Evolutionary conservation across 768 basidiomycete species (phyloP), one percentile per base, ranked within the genome.

Genomic region (Vararia minispora): DNA sequence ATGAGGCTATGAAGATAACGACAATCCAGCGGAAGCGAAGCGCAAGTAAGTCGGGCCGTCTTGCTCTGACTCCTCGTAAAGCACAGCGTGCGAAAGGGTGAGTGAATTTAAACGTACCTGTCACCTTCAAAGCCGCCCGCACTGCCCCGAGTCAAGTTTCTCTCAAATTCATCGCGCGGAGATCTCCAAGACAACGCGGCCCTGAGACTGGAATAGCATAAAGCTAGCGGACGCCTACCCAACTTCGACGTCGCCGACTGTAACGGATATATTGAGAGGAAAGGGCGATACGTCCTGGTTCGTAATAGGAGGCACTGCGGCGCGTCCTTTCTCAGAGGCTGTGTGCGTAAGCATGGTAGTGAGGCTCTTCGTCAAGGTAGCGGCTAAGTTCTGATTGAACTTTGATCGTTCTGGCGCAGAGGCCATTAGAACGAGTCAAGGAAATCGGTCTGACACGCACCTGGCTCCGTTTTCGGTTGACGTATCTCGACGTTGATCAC

Each of bases 301-400:
- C n/a, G 80, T 84, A 40, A 89, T 89, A 5, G 76, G 70, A 3
- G 86, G 86, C 6, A 89, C 86, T 0, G 71, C 78, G 0, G 70
- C 64, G 3, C 86, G 72, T 3, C 87, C 87, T 9, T 65, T 62
- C 51, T 85, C 85, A 1, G 85, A 87, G 1, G 85, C 80, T 0
- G 85, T 84, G 49, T 89, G 75, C 1, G 64, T 72, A 14, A 87
- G 66, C 70, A 89, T 85, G 22, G 71, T 74, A 20, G 74, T 63
- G 13, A 89, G 61, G 13, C 82, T 70, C 43, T 75, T 76, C 1
- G 73, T 74, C 20, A 89, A 65, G 1, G 76, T 74, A 0, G 68
- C 53, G 0, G 76, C 65, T 1, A 88, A 67, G n/a, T 63, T 71
- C 1, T 65, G 46, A 31, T 79, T 65, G 47, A 80, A 79, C 8